These are phyloP conservation scores for Speleostelium caveatum DNA, from an alignment of 78 protist species.

Conservation along the genomic window DNA sequence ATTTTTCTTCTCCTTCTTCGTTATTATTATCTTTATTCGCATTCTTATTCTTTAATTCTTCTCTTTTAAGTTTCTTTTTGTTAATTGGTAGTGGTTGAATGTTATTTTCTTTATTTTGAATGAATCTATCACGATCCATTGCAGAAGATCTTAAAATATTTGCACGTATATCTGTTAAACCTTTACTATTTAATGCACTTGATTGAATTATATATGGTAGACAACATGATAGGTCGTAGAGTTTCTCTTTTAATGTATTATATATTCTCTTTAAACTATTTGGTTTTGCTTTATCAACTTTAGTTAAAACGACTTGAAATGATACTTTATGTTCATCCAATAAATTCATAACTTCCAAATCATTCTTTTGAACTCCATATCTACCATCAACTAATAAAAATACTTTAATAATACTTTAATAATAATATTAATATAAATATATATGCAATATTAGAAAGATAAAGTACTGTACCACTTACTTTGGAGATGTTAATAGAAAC, in stretches of 20 bases:
- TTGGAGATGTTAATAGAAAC: conserved; percentile 38
- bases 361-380: conserved; percentile 45
- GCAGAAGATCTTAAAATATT: conserved; percentile 21
- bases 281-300: conserved; percentile 57
- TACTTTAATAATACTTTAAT: conserved; percentile 23
- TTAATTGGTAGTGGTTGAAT: neutral
- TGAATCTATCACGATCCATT: conserved; percentile 14
- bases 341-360: conserved; percentile 45
- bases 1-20: neutral
- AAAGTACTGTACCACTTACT: conserved; percentile 10
- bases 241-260: conserved; percentile 4
- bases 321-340: conserved; percentile 69
- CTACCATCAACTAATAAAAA: conserved; percentile 66
- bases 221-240: conserved; percentile 42
- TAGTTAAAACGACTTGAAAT: conserved; percentile 60
- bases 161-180: conserved; percentile 42
- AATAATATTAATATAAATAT: neutral
- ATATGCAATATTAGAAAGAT: neutral
- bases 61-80: neutral
- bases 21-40: neutral
- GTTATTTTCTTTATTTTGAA: neutral
- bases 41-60: neutral
- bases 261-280: conserved; percentile 19
- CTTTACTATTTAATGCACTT: conserved; percentile 4
- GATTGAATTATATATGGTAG: conserved; percentile 55